Conservation (phyloP, 805 yeast species). For the Cyberlindnera galapagoensis region DNA sequence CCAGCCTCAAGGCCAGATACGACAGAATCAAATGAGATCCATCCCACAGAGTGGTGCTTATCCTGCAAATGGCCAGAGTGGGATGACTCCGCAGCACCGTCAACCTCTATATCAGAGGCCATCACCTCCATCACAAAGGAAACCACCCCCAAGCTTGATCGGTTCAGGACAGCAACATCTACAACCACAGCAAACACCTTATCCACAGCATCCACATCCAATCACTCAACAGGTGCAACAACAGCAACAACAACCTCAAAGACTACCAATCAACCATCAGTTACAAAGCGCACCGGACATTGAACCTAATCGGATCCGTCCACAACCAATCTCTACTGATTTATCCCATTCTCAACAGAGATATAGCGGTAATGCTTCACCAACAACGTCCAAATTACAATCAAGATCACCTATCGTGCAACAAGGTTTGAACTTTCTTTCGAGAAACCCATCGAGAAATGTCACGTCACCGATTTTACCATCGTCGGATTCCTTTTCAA, state of each 20-base stretch:
- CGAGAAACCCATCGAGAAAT: slow-evolving; percentile 20
- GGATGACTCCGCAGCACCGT: slow-evolving; percentile 4
- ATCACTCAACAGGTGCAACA: slow-evolving; percentile 16
- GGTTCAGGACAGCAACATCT: slow-evolving; percentile 1
- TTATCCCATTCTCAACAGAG: slow-evolving; percentile 16
- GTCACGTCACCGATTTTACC: slow-evolving; percentile 24
- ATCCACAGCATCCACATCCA: slow-evolving; percentile 5
- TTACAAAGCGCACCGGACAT: slow-evolving; percentile 2
- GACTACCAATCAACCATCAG: slow-evolving; percentile 6
- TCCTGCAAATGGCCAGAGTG: no score
- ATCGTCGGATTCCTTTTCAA: slow-evolving; percentile 1
- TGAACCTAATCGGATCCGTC: slow-evolving; percentile 1
- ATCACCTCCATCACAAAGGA: slow-evolving; percentile 2
- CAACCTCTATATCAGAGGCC: slow-evolving; percentile 2
- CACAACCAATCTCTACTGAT: slow-evolving; percentile 10
- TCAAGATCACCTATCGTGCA: slow-evolving; percentile 31
- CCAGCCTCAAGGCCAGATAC: no score
- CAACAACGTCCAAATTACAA: slow-evolving; percentile 10
- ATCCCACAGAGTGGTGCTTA: no score
- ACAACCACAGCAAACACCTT: slow-evolving; percentile 6
- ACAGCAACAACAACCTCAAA: slow-evolving; percentile 7
- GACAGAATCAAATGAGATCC: no score
- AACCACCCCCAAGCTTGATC: slow-evolving; percentile 4
- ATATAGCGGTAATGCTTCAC: slow-evolving; percentile 4
- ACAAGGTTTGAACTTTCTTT: slow-evolving; percentile 31